These are phyloP conservation scores for Choiromyces venosus DNA, from an alignment of 495 filamentous ascomycete species.

Conservation along the genomic window DNA sequence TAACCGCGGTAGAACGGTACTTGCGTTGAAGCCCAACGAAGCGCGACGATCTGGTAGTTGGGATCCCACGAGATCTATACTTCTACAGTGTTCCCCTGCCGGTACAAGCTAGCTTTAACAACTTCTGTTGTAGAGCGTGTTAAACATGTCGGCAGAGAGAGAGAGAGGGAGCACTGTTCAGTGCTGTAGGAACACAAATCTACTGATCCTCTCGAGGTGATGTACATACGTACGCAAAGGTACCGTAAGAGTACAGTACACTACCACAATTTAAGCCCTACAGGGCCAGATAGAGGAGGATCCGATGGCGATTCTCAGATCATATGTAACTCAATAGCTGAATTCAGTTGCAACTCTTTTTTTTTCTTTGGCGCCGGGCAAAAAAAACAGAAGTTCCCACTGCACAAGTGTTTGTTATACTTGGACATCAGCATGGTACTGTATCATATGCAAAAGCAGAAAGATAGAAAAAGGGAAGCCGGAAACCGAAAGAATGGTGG, in stretches of 20 bases:
- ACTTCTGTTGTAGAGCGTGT: neutral
- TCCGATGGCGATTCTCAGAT: neutral
- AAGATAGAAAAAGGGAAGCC: neutral
- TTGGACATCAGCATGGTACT: neutral
- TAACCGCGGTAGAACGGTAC: neutral
- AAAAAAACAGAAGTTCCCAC: neutral
- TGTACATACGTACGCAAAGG: neutral
- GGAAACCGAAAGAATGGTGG: neutral
- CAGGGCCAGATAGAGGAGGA: neutral
- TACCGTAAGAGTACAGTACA: too few species aligned
- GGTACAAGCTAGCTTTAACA: neutral
- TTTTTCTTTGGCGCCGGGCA: neutral
- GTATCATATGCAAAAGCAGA: too few species aligned
- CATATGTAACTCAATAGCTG: neutral
- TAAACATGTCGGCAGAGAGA: slow-evolving; percentile 1
- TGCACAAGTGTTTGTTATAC: neutral
- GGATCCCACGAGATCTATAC: neutral
- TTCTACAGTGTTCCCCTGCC: neutral
- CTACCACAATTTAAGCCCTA: neutral
- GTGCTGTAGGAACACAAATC: neutral
- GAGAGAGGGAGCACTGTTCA: too few species aligned
- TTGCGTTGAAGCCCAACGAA: neutral
- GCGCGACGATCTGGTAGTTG: neutral
- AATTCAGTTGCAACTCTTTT: neutral
- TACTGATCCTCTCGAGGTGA: neutral